Evolutionary conservation across 805 yeast species (phyloP), one percentile per base, ranked within the genome.

Genomic region (Wickerhamomyces silvicola): DNA sequence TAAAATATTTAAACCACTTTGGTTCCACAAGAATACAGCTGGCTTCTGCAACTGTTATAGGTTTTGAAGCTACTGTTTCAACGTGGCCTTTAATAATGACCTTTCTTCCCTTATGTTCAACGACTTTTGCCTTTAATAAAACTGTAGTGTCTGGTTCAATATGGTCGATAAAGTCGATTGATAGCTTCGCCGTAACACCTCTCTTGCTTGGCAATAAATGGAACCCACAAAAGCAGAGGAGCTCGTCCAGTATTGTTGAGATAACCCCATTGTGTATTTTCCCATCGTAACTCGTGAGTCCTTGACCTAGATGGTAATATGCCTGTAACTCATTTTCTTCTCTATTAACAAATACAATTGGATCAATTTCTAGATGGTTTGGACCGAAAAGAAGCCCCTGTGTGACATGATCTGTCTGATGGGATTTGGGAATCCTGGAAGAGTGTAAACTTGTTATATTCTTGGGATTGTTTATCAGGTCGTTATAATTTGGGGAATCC

Each of bases 171-270:
- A 85, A 90, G 32, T 81, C 66, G 7, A 90, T 64, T 3, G 70
- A 58, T 26, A 90, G 62, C 31, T 67, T 70, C 0, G 95, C 98
- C 1, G 98, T 90, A 16, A 92, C 95, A 10, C 97, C 98, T 31
- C 81, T 67, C 35, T 76, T 71, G 36, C 78, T 75, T 1, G 97
- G 97, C 10, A 90, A 62, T 18, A 70, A 60, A 4, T 85, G 76
- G 52, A 87, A 90, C 11, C 96, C 97, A 48, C 94, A 82, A 27
- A 76, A 67, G 48, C 95, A 85, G 18, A 90, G 60, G 0, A 81
- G 80, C 52, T 88, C 97, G 57, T 90, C 97, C 32, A 90, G 42
- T 10, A 90, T 54, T 2, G 94, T 78, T 2, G 94, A 70, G 5
- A 84, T 57, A 4, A 88, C 66, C 4, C 97, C 96, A 46, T 82